These are phyloP conservation scores for Mallotus repandus DNA, from an alignment of 441 rosid genomes.

Conservation along the genomic window DNA sequence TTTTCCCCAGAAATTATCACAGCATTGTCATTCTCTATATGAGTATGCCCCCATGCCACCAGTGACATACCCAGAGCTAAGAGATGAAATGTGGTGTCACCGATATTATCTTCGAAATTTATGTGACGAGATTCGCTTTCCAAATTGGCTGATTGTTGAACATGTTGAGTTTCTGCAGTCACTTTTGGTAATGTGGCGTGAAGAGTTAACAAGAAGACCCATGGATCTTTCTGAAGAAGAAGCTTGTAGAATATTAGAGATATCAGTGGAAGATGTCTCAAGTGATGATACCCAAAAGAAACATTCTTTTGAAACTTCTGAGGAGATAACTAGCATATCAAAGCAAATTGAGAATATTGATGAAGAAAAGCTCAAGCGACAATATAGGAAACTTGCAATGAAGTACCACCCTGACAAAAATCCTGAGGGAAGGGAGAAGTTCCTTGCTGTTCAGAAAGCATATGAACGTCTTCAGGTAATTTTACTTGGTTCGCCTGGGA, in stretches of 20 bases:
- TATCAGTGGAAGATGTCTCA: slow-evolving; percentile 76
- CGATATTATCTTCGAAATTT: slow-evolving; percentile 96
- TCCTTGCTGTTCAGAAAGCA: slow-evolving; percentile 98
- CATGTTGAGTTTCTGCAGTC: slow-evolving; percentile 99
- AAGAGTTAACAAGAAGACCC: slow-evolving; percentile 95
- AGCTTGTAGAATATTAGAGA: slow-evolving; percentile 95
- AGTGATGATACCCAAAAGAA: slow-evolving; percentile 45
- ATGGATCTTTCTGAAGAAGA: slow-evolving; percentile 99
- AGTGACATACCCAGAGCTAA: slow-evolving; percentile 97
- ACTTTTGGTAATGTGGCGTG: slow-evolving; percentile 99
- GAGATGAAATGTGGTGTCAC: slow-evolving; percentile 99
- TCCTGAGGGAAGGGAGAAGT: slow-evolving; percentile 99
- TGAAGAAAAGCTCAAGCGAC: slow-evolving; percentile 99
- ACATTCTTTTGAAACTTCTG: slow-evolving; percentile 47
- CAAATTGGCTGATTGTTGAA: slow-evolving; percentile 98
- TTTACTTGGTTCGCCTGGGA: not conserved
- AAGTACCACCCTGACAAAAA: slow-evolving; percentile 99
- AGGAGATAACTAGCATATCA: slow-evolving; percentile 63
- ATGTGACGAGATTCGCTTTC: slow-evolving; percentile 95
- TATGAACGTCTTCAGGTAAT: slow-evolving; percentile 97
- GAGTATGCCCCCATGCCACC: slow-evolving; percentile 99
- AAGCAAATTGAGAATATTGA: slow-evolving; percentile 96
- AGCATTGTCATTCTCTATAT: slow-evolving; percentile 93
- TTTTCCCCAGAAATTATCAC: slow-evolving; percentile 94
- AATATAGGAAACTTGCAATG: slow-evolving; percentile 99